phyloP scores from a whole-genome alignment of 495 filamentous ascomycete species.

The Trichoderma parareesei region DNA sequence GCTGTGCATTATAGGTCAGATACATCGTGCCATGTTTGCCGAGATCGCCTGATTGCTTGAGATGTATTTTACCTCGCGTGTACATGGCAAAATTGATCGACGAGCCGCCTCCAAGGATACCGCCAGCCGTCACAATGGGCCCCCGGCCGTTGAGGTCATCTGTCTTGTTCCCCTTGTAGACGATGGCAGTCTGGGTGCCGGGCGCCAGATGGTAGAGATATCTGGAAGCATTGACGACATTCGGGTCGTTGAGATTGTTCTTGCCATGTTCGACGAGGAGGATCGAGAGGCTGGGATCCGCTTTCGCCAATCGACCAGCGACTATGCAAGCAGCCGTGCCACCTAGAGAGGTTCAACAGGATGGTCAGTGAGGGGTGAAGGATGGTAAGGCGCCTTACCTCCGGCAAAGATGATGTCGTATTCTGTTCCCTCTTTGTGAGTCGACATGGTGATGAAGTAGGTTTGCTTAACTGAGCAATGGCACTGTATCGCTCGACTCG shows the following conservation, averaged over 20 bases:
- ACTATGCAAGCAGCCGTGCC: slow-evolving; percentile 37
- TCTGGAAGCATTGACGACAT: slow-evolving; percentile 25
- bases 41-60: too few species aligned
- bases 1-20: slow-evolving; percentile 23
- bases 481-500: not conserved
- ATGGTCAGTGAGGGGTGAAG: not conserved
- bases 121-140: slow-evolving; percentile 42
- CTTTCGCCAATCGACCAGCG: slow-evolving; percentile 32
- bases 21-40: not conserved
- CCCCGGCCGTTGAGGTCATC: slow-evolving; percentile 38
- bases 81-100: slow-evolving; percentile 55
- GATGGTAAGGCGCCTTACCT: not conserved
- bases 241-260: slow-evolving; percentile 29
- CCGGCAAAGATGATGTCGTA: slow-evolving; percentile 9
- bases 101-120: slow-evolving; percentile 50
- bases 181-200: slow-evolving; percentile 25
- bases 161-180: slow-evolving; percentile 26
- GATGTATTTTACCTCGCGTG: not conserved
- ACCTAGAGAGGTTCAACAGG: slow-evolving; percentile 17
- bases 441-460: not conserved
- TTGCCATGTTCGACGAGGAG: slow-evolving; percentile 33
- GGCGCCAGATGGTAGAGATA: slow-evolving; percentile 28
- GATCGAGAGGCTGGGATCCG: slow-evolving; percentile 32
- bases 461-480: not conserved
- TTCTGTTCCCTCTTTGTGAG: not conserved